Percentiles rank a stretch among this genome's conserved stretches.
These are phyloP conservation scores for Ceratonia siliqua DNA, from an alignment of 306 rosid species.

Conservation along the genomic window DNA sequence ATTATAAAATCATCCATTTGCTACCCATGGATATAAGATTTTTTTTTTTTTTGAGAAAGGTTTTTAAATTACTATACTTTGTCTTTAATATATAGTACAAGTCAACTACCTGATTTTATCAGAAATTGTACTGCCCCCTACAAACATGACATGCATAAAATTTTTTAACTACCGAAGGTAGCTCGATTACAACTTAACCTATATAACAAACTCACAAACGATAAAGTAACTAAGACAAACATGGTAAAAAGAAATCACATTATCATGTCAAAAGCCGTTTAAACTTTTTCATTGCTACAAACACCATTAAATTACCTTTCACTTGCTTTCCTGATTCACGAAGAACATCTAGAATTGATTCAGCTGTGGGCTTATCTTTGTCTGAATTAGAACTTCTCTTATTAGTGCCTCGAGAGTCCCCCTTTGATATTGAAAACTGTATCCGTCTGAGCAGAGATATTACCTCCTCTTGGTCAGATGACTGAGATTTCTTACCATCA, in stretches of 20 bases:
- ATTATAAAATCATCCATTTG: too few species aligned
- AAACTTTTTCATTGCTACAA: background rate
- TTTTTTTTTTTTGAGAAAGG: too few species aligned
- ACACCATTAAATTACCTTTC: slow-evolving; percentile 32
- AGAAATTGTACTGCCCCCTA: too few species aligned
- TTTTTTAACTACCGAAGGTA: too few species aligned
- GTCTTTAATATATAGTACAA: too few species aligned
- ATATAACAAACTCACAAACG: background rate
- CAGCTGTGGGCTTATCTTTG: slow-evolving; percentile 38
- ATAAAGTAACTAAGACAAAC: background rate
- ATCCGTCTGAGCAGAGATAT: slow-evolving; percentile 54
- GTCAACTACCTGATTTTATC: too few species aligned
- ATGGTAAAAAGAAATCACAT: background rate
- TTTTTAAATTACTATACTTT: too few species aligned
- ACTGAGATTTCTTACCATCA: slow-evolving; percentile 27
- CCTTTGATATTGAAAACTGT: slow-evolving; percentile 53
- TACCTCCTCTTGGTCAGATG: slow-evolving; percentile 53
- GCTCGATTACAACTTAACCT: too few species aligned
- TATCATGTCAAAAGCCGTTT: background rate
- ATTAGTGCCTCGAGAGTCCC: slow-evolving; percentile 3
- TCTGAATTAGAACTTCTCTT: slow-evolving; percentile 16
- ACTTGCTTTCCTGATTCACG: slow-evolving; percentile 38
- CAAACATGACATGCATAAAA: too few species aligned
- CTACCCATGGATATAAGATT: background rate
- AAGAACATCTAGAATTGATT: slow-evolving; percentile 48